Percentiles rank a stretch among this genome's conserved stretches.
Evolutionary conservation across 2,329 filamentous ascomycete genomes (phyloP).

Genomic region (Cordyceps javanica): DNA sequence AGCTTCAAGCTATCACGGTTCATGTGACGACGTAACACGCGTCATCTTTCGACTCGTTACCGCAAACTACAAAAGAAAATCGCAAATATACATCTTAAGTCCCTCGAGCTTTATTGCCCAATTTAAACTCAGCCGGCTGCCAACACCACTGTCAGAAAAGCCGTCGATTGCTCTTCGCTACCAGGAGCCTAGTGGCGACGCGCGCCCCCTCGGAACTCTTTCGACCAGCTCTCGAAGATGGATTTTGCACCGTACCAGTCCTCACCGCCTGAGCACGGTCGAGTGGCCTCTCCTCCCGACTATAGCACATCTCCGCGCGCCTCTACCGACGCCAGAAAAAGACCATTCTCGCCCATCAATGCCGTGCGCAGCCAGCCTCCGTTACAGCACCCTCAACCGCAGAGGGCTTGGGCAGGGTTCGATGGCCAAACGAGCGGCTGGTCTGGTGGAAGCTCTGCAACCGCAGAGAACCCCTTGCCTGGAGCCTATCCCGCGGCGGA

Average conservation of each 20-base stretch:
- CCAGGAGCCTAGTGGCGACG: not conserved
- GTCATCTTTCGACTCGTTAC: not conserved
- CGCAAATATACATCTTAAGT: too few species aligned
- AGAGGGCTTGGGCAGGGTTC: conserved; percentile 45
- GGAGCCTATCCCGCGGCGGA: conserved; percentile 38
- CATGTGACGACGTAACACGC: conserved; percentile 2
- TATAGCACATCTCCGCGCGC: conserved; percentile 44
- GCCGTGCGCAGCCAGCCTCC: conserved; percentile 35
- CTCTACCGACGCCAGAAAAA: conserved; percentile 47
- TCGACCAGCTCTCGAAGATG: conserved; percentile 42
- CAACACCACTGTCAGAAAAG: not conserved
- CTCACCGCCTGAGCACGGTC: conserved; percentile 75
- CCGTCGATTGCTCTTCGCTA: not conserved
- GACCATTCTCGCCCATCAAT: conserved; percentile 45
- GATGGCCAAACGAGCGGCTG: conserved; percentile 31
- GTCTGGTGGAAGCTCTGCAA: conserved; percentile 19
- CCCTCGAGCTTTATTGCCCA: not conserved
- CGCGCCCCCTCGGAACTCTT: not conserved
- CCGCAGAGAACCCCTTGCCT: conserved; percentile 23
- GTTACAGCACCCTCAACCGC: conserved; percentile 47
- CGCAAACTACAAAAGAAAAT: not conserved
- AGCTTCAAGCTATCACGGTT: conserved; percentile 8
- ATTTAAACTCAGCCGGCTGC: not conserved
- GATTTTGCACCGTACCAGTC: conserved; percentile 98
- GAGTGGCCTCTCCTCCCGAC: conserved; percentile 71